Evolutionary conservation across 805 yeast species (phyloP), one percentile per base, ranked within the genome.

Genomic region (Saccharomycopsis fermentans): DNA sequence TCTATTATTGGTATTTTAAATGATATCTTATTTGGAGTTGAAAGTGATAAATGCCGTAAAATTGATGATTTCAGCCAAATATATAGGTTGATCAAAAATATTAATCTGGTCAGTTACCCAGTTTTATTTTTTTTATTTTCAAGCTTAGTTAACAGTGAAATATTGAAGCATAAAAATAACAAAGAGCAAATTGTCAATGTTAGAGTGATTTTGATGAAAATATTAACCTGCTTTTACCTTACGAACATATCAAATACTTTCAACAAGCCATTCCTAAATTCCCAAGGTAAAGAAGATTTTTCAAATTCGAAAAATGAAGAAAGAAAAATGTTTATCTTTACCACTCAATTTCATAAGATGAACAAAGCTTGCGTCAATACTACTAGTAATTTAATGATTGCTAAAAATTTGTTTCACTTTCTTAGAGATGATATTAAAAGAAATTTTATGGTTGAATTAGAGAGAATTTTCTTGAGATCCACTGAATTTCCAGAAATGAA

Each of bases 391-490:
- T 43, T 43, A 16, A 43, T 58, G 5, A 61, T 73, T 11, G 63
- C 72, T 52, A 74, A 77, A 4, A 72, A 73, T n/a, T 59, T 77
- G 12, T 76, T 77, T 64, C 70, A 71, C 29, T 65, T 68, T n/a
- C 54, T 77, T 19, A 69, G 69, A n/a, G 63, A 67, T n/a, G 56
- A 59, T 0, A 61, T 69, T 36, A 76, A 76, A 55, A 52, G 65
- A 17, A 63, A 65, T 36, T 64, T 77, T 27, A 62, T 77, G 26
- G 65, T 69, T 48, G 67, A 71, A 47, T 70, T 76, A 60, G 80
- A 77, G 58, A 68, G 68, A n/a, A 62, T 74, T 6, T 77, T 76
- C 61, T 63, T 77, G 53, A 71, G 73, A 16, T 74, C 77, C 1
- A 74, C 72, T 6, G 65, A 61, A 0, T 77, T 77, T 62, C 81